These are phyloP conservation scores for Penicillium sp. DNA, from an alignment of 2,329 filamentous ascomycete genomes.

Conservation along the genomic window DNA sequence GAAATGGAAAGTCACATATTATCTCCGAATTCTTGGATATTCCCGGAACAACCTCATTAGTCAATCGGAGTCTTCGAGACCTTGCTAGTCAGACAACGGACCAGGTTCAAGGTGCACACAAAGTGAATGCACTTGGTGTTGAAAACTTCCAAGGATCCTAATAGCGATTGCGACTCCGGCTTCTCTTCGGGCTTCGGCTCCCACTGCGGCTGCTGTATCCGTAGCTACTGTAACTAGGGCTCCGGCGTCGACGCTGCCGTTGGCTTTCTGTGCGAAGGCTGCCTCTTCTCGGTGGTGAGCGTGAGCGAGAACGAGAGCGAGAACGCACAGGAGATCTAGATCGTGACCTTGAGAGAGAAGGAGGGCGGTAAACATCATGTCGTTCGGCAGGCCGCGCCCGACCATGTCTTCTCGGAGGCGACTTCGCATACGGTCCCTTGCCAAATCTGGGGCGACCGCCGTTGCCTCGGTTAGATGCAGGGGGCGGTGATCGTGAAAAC, in stretches of 20 bases:
- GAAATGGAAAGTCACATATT: neutral
- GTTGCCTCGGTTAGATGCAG: slow-evolving; percentile 58
- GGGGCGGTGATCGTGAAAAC: slow-evolving; percentile 73
- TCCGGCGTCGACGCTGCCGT: slow-evolving; percentile 47
- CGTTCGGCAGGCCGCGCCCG: slow-evolving; percentile 45
- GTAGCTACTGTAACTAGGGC: slow-evolving; percentile 60
- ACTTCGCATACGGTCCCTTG: slow-evolving; percentile 26
- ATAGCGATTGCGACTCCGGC: slow-evolving; percentile 37
- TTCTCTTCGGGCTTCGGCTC: slow-evolving; percentile 47
- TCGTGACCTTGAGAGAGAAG: slow-evolving; percentile 47
- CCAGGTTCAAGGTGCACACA: neutral
- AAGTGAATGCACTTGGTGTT: neutral
- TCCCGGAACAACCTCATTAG: neutral
- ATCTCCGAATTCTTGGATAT: neutral
- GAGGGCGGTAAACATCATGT: slow-evolving; percentile 56
- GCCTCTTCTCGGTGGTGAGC: slow-evolving; percentile 38
- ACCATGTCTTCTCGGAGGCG: slow-evolving; percentile 38
- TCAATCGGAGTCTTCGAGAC: neutral
- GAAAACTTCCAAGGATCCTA: neutral
- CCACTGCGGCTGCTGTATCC: slow-evolving; percentile 54
- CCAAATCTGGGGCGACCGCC: slow-evolving; percentile 47
- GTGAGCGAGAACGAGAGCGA: slow-evolving; percentile 39
- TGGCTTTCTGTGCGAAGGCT: slow-evolving; percentile 34
- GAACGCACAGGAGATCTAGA: slow-evolving; percentile 39
- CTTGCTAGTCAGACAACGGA: neutral